Base-by-base conservation (phyloP, 2,329 filamentous ascomycete genomes). In the Alternaria sp. region DNA sequence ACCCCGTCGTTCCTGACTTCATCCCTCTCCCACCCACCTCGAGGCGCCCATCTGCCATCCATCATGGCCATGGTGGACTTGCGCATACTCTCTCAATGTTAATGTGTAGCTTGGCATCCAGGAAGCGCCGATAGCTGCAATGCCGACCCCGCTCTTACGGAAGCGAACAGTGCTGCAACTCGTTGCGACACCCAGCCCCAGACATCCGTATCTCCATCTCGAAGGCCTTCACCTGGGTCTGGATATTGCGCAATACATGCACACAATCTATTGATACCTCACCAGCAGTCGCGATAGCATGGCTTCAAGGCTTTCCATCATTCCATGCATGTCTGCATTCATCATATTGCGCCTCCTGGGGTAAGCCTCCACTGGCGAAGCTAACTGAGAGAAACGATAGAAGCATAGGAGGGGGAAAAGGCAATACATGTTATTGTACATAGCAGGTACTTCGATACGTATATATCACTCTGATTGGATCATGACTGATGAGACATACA, bases 1-100 rank as follows among this genome's bases (percentile, higher is more conserved):
- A 64, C 68, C 68, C 60, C 49, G 60, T 55, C 56, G 26, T 59
- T 68, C 63, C 58, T 54, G 59, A 59, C 56, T 51, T 61, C 64
- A 64, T 58, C 63, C 58, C 59, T 57, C 47, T 41, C 51, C 49
- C 47, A 9, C 18, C 37, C 46, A 44, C 45, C n/a, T n/a, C 45
- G 47, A 21, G 14, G 21, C 28, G 12, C n/a, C 41, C 45, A 55
- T 54, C 23, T 28, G 26, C 25, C 45, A 28, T 45, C 44, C 41
- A 30, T 55, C 51, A 45, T 58, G 45, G 41, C 46, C 26, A 58
- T 41, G 60, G 57, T 33, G 30, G 26, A 30, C 45, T 18, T 41
- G 21, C 58, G 55, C 20, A 55, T 21, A 57, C 37, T 56, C 58
- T n/a, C 45, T 46, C 14, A 53, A 53, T 46, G 33, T 43, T 41